A percentile compares a stretch with the other conserved stretches of the same genome.
These are phyloP conservation scores for Scleroderma bovista DNA, from an alignment of 768 basidiomycete species.

Conservation along the genomic window DNA sequence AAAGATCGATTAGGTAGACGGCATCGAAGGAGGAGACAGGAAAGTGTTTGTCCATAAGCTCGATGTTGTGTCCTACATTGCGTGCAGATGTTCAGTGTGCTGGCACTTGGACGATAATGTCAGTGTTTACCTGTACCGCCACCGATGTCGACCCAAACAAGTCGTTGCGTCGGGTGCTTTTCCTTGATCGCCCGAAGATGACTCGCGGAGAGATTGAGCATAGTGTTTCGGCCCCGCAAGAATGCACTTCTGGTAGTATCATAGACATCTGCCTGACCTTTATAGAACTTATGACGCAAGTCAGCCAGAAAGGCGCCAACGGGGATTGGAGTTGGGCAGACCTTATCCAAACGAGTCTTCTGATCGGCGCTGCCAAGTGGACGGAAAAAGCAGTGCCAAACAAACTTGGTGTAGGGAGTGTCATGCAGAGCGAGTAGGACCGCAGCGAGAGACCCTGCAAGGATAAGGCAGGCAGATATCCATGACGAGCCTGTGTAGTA, in stretches of 20 bases:
- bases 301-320: background rate
- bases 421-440: constrained; percentile 17
- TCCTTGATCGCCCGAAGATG: constrained; percentile 49
- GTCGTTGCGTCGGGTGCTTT: constrained; percentile 36
- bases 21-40: constrained; percentile 57
- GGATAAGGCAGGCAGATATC: constrained; percentile 22
- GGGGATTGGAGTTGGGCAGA: constrained; percentile 3
- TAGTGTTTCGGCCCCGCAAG: constrained; percentile 64
- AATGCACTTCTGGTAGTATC: constrained; percentile 59
- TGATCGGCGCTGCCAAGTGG: constrained; percentile 38
- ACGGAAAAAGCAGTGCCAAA: constrained; percentile 47
- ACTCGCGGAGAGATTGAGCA: constrained; percentile 61
- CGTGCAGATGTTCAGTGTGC: background rate
- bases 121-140: constrained; percentile 56
- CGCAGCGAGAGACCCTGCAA: constrained; percentile 17
- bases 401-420: constrained; percentile 39
- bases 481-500: constrained; percentile 27
- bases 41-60: constrained; percentile 61
- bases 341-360: constrained; percentile 41
- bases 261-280: constrained; percentile 67
- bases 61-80: constrained; percentile 59
- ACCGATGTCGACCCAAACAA: constrained; percentile 77
- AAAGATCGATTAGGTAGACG: constrained; percentile 69
- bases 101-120: constrained; percentile 1
- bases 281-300: constrained; percentile 44